Base-by-base conservation (phyloP, 768 basidiomycete genomes). In the Albatrellus ellisii region DNA sequence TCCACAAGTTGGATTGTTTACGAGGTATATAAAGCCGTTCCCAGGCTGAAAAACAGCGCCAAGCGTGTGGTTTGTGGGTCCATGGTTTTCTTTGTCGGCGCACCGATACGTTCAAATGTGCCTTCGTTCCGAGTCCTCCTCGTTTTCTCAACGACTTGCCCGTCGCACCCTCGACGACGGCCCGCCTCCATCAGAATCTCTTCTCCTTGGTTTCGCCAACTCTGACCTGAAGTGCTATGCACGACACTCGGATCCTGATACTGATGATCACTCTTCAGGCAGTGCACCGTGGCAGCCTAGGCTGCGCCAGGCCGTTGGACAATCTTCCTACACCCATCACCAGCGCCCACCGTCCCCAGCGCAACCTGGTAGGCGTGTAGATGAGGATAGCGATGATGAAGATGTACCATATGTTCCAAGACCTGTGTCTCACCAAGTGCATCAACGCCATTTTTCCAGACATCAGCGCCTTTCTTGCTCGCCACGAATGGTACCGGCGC, bases 11-110 rank as follows among this genome's bases (percentile, higher is more conserved):
- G 9, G n/a, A n/a, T 21, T 24, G 40, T 15, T 26, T 12, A 17
- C 24, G 15, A 25, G 22, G 25, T 12, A 36, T 34, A 42, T n/a
- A 29, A 42, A 42, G 33, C 15, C 20, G n/a, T 39, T 39, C 27
- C 25, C 27, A 28, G 22, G 22, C 20, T n/a, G 22, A 17, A 25
- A 8, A 24, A 15, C 26, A 39, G 38, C 36, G 44, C 39, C 46
- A 32, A 47, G 20, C 33, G 24, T 26, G 44, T 47, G 44, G 46
- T 20, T 45, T 48, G 47, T 48, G 48, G 46, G 42, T 44, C 48
- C 48, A 41, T 33, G 17, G 14, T 32, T 36, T n/a, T 20, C 36
- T 31, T 31, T 36, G 22, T 12, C 44, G n/a, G 15, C 14, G 10
- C 24, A 9, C 26, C 20, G 36, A 15, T 24, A 2, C 26, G 18